Conservation (phyloP, 345 rosid genomes). For the Noccaea caerulescens region DNA sequence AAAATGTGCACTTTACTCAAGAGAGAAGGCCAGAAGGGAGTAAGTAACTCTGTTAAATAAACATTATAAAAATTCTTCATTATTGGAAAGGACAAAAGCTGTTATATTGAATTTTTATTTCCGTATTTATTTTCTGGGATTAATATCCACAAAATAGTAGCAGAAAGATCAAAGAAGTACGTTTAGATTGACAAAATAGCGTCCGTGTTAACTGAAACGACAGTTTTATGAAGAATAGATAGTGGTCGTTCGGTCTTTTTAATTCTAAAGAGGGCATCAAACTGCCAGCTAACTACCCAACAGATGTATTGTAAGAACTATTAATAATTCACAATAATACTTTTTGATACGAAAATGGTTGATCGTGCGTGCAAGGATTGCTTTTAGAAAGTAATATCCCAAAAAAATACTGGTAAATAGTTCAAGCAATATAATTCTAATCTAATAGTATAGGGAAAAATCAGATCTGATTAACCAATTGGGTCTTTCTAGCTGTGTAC, state of each 20-base stretch:
- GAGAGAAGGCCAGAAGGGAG: not conserved
- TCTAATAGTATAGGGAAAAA: constrained; percentile 5
- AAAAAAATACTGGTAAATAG: constrained; percentile 24
- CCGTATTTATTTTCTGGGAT: not conserved
- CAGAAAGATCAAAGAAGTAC: not conserved
- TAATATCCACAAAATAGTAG: constrained; percentile 10
- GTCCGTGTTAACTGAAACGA: constrained; percentile 43
- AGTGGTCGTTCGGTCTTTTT: constrained; percentile 28
- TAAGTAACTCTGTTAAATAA: not conserved
- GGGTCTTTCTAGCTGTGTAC: constrained; percentile 35
- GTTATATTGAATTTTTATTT: constrained; percentile 3
- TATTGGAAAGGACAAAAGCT: constrained; percentile 23
- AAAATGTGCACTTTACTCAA: not conserved
- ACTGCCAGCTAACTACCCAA: constrained; percentile 47
- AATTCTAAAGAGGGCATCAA: constrained; percentile 26
- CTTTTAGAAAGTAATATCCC: not conserved
- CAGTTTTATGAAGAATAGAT: constrained; percentile 22
- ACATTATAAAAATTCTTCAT: not conserved
- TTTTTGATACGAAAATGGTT: constrained; percentile 34
- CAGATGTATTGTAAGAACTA: constrained; percentile 27
- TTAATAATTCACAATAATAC: constrained; percentile 18
- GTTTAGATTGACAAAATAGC: constrained; percentile 24
- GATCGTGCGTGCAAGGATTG: constrained; percentile 51
- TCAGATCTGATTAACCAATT: constrained; percentile 39
- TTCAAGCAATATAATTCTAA: constrained; percentile 30